phyloP scores from a whole-genome alignment of 305 asterid species.

The Fraxinus platypoda region DNA sequence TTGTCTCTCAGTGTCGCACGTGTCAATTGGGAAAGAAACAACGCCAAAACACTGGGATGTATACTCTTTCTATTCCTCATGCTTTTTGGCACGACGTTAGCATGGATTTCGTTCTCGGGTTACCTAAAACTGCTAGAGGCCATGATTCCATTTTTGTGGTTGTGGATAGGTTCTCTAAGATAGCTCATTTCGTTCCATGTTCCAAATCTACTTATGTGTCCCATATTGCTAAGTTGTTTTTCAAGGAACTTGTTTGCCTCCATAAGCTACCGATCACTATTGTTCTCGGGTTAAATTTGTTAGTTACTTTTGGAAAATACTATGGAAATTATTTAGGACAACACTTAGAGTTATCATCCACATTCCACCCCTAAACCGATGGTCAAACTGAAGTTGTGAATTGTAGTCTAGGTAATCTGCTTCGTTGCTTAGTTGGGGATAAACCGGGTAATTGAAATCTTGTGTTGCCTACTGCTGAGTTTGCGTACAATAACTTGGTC shows the following conservation, averaged over 20 bases:
- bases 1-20: no score
- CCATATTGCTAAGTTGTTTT: background rate
- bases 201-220: background rate
- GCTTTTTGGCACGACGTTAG: background rate
- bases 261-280: background rate
- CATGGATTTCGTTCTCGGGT: background rate
- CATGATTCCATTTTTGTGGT: background rate
- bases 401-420: no score
- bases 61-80: background rate
- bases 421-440: background rate
- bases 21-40: background rate
- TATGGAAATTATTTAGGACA: background rate
- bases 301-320: background rate
- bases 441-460: background rate
- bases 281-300: background rate
- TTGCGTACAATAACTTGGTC: background rate
- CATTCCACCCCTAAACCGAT: background rate
- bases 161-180: background rate
- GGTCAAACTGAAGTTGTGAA: background rate
- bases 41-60: background rate
- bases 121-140: background rate
- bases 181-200: background rate
- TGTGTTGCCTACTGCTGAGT: background rate
- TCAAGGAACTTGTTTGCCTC: background rate
- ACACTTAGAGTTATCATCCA: background rate